Evolutionary conservation across 441 rosid genomes (phyloP).

Genomic region (Pelargonium australe): DNA sequence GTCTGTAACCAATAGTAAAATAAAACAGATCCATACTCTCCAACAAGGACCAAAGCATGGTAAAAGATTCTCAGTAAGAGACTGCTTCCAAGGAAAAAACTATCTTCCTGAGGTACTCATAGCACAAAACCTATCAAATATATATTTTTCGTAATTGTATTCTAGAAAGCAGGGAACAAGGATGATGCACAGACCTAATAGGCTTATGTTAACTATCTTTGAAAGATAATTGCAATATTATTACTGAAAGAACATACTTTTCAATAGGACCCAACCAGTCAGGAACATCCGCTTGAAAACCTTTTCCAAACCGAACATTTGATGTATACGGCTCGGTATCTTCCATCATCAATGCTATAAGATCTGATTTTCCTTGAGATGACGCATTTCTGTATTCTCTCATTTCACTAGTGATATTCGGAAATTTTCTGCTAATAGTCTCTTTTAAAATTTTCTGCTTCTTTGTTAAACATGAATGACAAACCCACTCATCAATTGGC

Average conservation of each 20-base stretch:
- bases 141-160: too few species aligned
- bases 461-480: slow-evolving; percentile 60
- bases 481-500: slow-evolving; percentile 74
- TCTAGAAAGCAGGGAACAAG: too few species aligned
- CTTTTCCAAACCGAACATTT: slow-evolving; percentile 65
- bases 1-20: not conserved
- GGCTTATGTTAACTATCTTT: not conserved
- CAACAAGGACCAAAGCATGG: not conserved
- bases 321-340: slow-evolving; percentile 45
- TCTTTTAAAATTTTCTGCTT: slow-evolving; percentile 36
- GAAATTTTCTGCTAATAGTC: slow-evolving; percentile 23
- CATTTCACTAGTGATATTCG: slow-evolving; percentile 33
- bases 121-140: too few species aligned
- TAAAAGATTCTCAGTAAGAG: too few species aligned
- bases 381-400: slow-evolving; percentile 31
- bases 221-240: slow-evolving; percentile 4
- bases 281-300: slow-evolving; percentile 84
- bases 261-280: slow-evolving; percentile 64
- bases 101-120: too few species aligned
- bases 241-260: slow-evolving; percentile 9
- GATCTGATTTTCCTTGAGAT: slow-evolving; percentile 31
- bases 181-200: too few species aligned
- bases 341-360: slow-evolving; percentile 45
- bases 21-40: not conserved
- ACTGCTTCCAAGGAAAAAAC: too few species aligned